Evolutionary conservation across 2,329 filamentous ascomycete species (phyloP).

Genomic region (Delphinella strobiligena): DNA sequence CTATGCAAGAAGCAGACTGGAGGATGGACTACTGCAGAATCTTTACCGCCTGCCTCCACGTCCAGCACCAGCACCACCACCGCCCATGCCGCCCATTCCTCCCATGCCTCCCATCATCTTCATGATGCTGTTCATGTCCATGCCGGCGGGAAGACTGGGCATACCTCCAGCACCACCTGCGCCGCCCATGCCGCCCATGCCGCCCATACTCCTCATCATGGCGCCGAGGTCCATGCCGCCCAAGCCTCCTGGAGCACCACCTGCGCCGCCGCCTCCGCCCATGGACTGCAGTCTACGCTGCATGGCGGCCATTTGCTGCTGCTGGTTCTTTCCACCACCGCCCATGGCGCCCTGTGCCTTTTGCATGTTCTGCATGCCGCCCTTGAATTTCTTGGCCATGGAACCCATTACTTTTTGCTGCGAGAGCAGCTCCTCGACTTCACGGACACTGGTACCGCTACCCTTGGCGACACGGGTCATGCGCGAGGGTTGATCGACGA

Average conservation of each 20-base stretch:
- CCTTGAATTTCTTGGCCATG: slow-evolving; percentile 99
- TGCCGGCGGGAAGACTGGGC: slow-evolving; percentile 35
- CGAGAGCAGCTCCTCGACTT: slow-evolving; percentile 93
- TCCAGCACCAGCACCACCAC: slow-evolving; percentile 33
- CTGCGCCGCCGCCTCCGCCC: slow-evolving; percentile 59
- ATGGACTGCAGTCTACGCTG: slow-evolving; percentile 90
- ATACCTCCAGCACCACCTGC: slow-evolving; percentile 46
- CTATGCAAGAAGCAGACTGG: slow-evolving; percentile 10
- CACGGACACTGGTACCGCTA: slow-evolving; percentile 77
- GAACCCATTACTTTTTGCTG: slow-evolving; percentile 94
- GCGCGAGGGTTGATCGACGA: slow-evolving; percentile 80
- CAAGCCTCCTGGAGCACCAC: slow-evolving; percentile 41
- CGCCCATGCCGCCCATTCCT: slow-evolving; percentile 47
- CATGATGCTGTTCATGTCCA: slow-evolving; percentile 61
- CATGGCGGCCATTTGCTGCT: slow-evolving; percentile 92
- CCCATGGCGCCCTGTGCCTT: slow-evolving; percentile 83
- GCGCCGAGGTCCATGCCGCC: slow-evolving; percentile 68
- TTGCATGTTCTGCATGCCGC: slow-evolving; percentile 96
- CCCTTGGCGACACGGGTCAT: slow-evolving; percentile 88
- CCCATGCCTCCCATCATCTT: slow-evolving; percentile 67
- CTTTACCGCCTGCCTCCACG: slow-evolving; percentile 11
- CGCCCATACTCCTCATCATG: slow-evolving; percentile 82
- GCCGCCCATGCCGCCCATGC: slow-evolving; percentile 48
- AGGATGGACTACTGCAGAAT: neutral
- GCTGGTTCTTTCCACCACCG: slow-evolving; percentile 63